Base-by-base conservation (phyloP, 1,284 basidiomycete genomes). In the Thelephora terrestris region DNA sequence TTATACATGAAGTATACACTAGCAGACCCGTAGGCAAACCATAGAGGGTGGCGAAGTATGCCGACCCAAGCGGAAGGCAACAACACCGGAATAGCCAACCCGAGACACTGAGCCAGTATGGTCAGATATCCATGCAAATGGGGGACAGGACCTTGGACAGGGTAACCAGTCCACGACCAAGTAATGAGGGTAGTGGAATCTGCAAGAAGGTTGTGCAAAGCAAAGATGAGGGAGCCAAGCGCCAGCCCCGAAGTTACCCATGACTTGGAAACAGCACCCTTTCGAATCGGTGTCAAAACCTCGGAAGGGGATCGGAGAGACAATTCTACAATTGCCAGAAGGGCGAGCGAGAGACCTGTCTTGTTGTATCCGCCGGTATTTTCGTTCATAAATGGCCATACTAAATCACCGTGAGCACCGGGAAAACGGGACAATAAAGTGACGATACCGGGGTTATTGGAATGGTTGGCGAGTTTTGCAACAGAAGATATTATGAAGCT, bases 151-250 rank as follows among this genome's bases (percentile, higher is more conserved):
- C 89, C 90, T 38, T 68, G 75, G 51, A 76, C 59, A 0, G 93
- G 89, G 57, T 85, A 95, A 2, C 93, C 93, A 0, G 86, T 86
- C 91, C 91, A 96, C 1, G 86, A 83, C 88, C 90, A 95, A 2
- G 89, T 81, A 52, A 95, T 78, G 48, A 94, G 74, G 0, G 91
- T 93, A 51, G 85, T 86, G 1, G 83, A 70, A 56, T 97, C 92
- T 5, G 81, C 79, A 38, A 91, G 69, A 49, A 91, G 74, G 32
- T 80, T 85, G 59, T 95, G 89, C 0, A 94, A 58, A 12, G 79
- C 75, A 67, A 89, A 92, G 16, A 93, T 65, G 27, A 91, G 67
- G 34, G 77, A 74, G 2, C 89, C 91, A 5, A 93, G 68, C 0
- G 88, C 80, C 29, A 88, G 55, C 0, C 81, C 74, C 3, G 70